Percentiles rank a stretch among this genome's conserved stretches.
Conservation (phyloP, 257 asterid species). For the Solanum habrochaites region DNA sequence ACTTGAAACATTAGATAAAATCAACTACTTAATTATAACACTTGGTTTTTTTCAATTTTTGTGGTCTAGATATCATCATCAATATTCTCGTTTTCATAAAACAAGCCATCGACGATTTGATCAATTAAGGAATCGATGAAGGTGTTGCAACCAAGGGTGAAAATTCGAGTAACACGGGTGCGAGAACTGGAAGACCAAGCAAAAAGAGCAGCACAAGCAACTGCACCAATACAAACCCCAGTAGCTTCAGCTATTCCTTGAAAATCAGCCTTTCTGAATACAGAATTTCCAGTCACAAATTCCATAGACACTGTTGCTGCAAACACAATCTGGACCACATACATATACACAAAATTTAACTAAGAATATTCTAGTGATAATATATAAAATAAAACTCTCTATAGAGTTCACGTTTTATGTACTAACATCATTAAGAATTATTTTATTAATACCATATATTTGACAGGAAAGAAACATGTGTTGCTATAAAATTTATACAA, state of each 20-base stretch:
- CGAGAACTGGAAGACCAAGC: conserved; percentile 82
- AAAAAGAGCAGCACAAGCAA: conserved; percentile 53
- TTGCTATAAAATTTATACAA: too few species aligned
- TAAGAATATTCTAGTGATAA: not conserved
- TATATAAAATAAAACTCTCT: not conserved
- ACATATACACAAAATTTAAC: not conserved
- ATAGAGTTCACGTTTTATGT: not conserved
- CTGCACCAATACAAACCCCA: conserved; percentile 54
- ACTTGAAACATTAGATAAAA: not conserved
- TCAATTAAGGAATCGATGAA: conserved; percentile 69
- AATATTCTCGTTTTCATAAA: conserved; percentile 40
- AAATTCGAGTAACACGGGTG: conserved; percentile 50
- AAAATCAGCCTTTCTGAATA: conserved; percentile 60
- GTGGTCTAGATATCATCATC: conserved; percentile 29
- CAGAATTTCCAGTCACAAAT: conserved; percentile 62
- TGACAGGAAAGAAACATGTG: too few species aligned
- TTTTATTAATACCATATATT: not conserved
- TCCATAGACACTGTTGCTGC: conserved; percentile 70
- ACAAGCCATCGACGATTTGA: conserved; percentile 67
- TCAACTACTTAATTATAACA: not conserved
- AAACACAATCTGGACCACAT: conserved; percentile 44
- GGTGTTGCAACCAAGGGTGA: conserved; percentile 52
- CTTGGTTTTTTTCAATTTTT: not conserved
- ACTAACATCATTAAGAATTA: not conserved
- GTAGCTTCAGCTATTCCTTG: conserved; percentile 60